These are phyloP conservation scores for Austropuccinia psidii DNA, from an alignment of 1,284 basidiomycete genomes.

Conservation along the genomic window DNA sequence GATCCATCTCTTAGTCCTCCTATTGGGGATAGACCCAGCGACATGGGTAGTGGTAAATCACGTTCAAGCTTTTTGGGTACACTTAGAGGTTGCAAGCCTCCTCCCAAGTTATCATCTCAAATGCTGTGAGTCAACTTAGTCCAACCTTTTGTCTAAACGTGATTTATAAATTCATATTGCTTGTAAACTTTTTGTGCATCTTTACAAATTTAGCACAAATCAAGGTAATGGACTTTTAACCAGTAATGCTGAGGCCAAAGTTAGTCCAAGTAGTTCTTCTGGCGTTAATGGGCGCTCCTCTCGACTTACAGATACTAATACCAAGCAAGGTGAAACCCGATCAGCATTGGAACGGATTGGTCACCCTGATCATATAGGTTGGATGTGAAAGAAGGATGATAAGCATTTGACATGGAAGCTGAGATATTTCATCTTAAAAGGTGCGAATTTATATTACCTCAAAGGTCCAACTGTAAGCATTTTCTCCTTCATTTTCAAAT, in stretches of 20 bases:
- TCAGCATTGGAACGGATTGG: conserved; percentile 77
- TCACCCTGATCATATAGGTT: conserved; percentile 74
- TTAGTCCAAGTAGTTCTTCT: background rate
- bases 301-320: no score
- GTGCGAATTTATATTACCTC: conserved; percentile 76
- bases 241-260: background rate
- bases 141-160: background rate
- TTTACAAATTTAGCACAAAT: no score
- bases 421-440: conserved; percentile 91
- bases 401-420: conserved; percentile 88
- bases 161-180: no score
- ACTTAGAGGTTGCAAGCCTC: conserved; percentile 16
- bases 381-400: conserved; percentile 94
- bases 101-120: background rate
- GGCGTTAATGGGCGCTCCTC: no score
- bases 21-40: no score
- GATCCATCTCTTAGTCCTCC: no score
- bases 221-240: background rate
- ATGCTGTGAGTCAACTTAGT: background rate
- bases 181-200: no score
- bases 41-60: no score
- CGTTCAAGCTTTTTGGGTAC: conserved; percentile 28
- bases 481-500: background rate
- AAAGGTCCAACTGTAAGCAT: conserved; percentile 62
- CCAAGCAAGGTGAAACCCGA: conserved; percentile 35